Conservation (phyloP, 176 grass and related monocot species). For the Hyparrhenia diplandra region DNA sequence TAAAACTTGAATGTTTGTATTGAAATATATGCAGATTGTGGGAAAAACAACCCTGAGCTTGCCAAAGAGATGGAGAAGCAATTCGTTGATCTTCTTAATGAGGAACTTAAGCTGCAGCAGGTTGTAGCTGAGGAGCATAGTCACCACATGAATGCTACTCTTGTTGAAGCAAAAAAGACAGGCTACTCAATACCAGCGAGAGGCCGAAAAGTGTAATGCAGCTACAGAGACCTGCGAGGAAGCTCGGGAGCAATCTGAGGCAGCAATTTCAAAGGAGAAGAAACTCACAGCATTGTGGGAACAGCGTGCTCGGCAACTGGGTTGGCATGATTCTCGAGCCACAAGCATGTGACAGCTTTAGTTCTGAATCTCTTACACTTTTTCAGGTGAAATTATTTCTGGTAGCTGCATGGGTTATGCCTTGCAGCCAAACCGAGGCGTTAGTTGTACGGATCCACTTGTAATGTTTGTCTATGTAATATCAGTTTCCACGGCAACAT, state of each 20-base stretch:
- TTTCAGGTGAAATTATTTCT: constrained; percentile 27
- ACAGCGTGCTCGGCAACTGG: constrained; percentile 61
- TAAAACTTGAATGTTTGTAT: not conserved
- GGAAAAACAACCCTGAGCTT: constrained; percentile 77
- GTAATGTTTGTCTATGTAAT: constrained; percentile 33
- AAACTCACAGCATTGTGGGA: constrained; percentile 80
- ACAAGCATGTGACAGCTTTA: constrained; percentile 23
- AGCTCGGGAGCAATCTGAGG: constrained; percentile 66
- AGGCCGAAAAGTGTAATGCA: constrained; percentile 85
- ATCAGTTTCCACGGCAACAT: not conserved
- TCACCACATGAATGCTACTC: constrained; percentile 77
- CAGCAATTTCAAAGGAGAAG: constrained; percentile 65
- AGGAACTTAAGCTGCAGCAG: constrained; percentile 92
- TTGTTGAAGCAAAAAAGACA: constrained; percentile 73
- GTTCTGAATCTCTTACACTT: not conserved
- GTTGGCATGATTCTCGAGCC: constrained; percentile 56
- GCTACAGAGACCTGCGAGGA: constrained; percentile 92
- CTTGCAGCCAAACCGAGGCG: constrained; percentile 4
- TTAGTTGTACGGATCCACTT: constrained; percentile 21
- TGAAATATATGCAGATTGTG: constrained; percentile 61
- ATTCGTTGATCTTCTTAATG: constrained; percentile 76
- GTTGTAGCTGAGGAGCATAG: constrained; percentile 75
- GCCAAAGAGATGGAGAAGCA: constrained; percentile 85
- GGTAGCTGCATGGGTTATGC: constrained; percentile 7
- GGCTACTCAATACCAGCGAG: constrained; percentile 81